phyloP scores from a whole-genome alignment of 257 asterid species.

The Solanum raphanifolium region DNA sequence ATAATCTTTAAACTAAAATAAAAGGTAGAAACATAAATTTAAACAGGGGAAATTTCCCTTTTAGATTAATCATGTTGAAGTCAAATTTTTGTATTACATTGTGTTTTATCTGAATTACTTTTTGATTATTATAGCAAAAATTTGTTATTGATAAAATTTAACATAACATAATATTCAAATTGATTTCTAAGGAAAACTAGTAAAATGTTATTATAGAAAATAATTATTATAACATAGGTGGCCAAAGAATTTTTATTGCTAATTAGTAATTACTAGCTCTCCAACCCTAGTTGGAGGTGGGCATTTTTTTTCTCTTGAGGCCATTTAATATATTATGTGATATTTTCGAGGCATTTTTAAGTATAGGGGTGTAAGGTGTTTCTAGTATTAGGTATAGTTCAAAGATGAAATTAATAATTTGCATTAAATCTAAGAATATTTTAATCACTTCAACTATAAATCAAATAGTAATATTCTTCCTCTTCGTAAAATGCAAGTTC shows the following conservation, averaged over 20 bases:
- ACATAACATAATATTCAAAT: neutral
- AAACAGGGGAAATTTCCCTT: neutral
- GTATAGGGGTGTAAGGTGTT: too few relatives aligned
- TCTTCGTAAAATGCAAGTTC: neutral
- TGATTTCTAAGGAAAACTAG: too few relatives aligned
- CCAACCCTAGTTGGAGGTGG: neutral
- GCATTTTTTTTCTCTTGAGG: neutral
- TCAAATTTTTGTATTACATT: neutral
- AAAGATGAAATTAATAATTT: too few relatives aligned
- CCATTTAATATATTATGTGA: neutral
- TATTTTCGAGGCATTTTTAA: too few relatives aligned
- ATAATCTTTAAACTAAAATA: neutral
- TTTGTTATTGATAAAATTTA: too few relatives aligned
- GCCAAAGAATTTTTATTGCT: neutral
- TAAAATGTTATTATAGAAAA: too few relatives aligned
- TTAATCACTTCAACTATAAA: neutral
- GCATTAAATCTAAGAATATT: too few relatives aligned
- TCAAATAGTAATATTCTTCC: too few relatives aligned
- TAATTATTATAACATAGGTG: neutral
- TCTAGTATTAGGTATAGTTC: neutral
- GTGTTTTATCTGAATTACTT: neutral
- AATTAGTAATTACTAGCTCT: neutral
- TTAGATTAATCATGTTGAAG: neutral
- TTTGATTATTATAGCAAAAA: neutral
- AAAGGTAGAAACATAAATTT: neutral